These are phyloP conservation scores for Glaciozyma antarctica DNA, from an alignment of 768 basidiomycete species.

Conservation along the genomic window DNA sequence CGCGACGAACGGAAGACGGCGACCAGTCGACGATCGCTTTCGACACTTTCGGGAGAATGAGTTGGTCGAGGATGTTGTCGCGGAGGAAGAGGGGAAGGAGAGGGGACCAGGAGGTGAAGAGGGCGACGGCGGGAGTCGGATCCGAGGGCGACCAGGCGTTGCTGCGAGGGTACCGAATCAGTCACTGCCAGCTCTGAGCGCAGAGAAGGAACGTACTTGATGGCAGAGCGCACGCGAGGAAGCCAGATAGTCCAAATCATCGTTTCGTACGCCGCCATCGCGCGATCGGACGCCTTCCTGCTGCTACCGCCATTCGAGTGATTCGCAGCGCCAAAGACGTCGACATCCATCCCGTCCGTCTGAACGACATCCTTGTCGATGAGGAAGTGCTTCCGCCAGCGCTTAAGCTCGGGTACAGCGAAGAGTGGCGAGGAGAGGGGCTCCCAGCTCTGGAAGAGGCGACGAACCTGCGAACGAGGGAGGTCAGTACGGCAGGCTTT, in stretches of 20 bases:
- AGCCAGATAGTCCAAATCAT: slow-evolving; percentile 92
- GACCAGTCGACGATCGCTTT: slow-evolving; percentile 78
- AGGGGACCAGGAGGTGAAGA: slow-evolving; percentile 80
- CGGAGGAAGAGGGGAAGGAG: slow-evolving; percentile 82
- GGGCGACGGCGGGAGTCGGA: slow-evolving; percentile 62
- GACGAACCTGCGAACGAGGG: slow-evolving; percentile 49
- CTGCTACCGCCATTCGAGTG: background rate
- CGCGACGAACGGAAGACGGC: slow-evolving; percentile 39
- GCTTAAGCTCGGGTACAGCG: slow-evolving; percentile 37
- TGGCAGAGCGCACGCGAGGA: slow-evolving; percentile 79
- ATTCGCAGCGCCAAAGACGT: background rate
- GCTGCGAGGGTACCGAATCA: slow-evolving; percentile 35
- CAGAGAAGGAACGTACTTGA: slow-evolving; percentile 51
- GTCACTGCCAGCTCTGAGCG: background rate
- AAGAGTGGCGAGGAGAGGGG: slow-evolving; percentile 66
- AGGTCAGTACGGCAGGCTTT: background rate
- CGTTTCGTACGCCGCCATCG: slow-evolving; percentile 91
- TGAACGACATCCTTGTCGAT: slow-evolving; percentile 16
- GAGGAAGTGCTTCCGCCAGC: slow-evolving; percentile 40
- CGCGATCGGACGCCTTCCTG: slow-evolving; percentile 9
- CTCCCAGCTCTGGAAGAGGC: slow-evolving; percentile 66
- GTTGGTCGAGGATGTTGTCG: slow-evolving; percentile 91
- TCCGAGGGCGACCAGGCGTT: slow-evolving; percentile 80
- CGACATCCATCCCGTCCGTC: background rate
- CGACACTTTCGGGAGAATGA: slow-evolving; percentile 84